These are phyloP conservation scores for Pythium aristosporum DNA, from an alignment of 352 stramenopile genomes.

Conservation along the genomic window DNA sequence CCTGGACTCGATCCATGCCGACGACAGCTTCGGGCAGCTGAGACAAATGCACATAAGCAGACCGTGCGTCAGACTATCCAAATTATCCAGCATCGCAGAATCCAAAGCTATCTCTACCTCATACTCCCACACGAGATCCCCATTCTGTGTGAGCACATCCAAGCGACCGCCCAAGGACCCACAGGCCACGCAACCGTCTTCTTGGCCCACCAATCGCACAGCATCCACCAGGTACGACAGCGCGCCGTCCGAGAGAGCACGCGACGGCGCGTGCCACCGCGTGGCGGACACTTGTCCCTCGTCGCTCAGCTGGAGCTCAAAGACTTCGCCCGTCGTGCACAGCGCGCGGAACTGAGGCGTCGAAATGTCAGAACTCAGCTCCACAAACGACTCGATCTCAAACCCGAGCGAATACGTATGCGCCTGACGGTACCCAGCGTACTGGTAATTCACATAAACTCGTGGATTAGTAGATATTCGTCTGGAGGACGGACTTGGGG, in stretches of 20 bases:
- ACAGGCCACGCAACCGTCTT: constrained; percentile 19
- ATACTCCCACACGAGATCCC: constrained; percentile 21
- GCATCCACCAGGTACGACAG: constrained; percentile 42
- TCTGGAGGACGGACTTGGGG: not conserved
- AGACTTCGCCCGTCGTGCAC: constrained; percentile 56
- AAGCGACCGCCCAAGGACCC: constrained; percentile 21
- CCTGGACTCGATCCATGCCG: constrained; percentile 21
- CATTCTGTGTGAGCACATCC: constrained; percentile 15
- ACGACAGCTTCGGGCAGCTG: constrained; percentile 30
- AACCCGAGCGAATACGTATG: constrained; percentile 50
- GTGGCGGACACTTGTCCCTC: constrained; percentile 29
- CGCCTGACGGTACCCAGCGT: constrained; percentile 48
- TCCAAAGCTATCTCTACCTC: constrained; percentile 9
- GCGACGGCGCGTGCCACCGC: constrained; percentile 35
- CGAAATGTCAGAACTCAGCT: constrained; percentile 23
- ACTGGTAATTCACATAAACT: constrained; percentile 22
- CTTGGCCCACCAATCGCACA: constrained; percentile 26
- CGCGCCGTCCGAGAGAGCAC: constrained; percentile 32
- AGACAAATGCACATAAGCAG: not conserved
- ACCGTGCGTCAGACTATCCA: not conserved
- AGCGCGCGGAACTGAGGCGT: constrained; percentile 37
- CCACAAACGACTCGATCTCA: constrained; percentile 60
- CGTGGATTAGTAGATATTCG: not conserved
- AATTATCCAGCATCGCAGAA: not conserved
- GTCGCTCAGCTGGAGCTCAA: constrained; percentile 32